Evolutionary conservation across 306 rosid species (phyloP).

Genomic region (Medicago lupulina): DNA sequence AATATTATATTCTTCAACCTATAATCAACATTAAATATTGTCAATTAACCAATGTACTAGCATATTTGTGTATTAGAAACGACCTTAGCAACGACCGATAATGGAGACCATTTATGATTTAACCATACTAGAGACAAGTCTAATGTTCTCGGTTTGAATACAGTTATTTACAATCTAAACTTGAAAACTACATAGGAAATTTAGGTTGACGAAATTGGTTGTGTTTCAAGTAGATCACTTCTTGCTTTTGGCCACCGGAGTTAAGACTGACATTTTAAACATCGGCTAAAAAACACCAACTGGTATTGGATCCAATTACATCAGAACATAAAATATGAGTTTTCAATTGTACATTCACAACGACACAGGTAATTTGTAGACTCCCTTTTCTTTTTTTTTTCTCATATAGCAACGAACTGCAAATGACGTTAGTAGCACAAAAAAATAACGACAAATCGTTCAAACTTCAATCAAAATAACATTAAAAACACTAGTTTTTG

Average conservation of each 20-base stretch:
- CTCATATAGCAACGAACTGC: too few relatives aligned
- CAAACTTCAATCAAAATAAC: neutral
- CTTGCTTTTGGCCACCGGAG: neutral
- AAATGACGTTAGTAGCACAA: neutral
- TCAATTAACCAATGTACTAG: neutral
- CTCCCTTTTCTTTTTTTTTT: neutral
- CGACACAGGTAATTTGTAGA: neutral
- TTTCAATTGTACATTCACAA: neutral
- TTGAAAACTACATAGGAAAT: neutral
- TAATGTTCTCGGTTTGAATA: neutral
- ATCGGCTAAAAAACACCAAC: constrained; percentile 2
- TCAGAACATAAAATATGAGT: constrained; percentile 8
- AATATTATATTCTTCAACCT: constrained; percentile 15
- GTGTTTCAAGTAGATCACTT: neutral
- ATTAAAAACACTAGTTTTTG: neutral
- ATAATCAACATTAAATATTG: neutral
- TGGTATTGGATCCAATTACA: neutral
- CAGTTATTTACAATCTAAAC: neutral
- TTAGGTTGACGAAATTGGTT: neutral
- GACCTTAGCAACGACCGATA: neutral
- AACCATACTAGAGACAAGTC: neutral
- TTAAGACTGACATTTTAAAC: neutral
- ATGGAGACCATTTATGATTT: neutral
- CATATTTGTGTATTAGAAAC: neutral
- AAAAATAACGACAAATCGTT: neutral